Percentiles rank a stretch among this genome's conserved stretches.
These are phyloP conservation scores for Monosporozyma solicola DNA, from an alignment of 805 yeast genomes.

Conservation along the genomic window DNA sequence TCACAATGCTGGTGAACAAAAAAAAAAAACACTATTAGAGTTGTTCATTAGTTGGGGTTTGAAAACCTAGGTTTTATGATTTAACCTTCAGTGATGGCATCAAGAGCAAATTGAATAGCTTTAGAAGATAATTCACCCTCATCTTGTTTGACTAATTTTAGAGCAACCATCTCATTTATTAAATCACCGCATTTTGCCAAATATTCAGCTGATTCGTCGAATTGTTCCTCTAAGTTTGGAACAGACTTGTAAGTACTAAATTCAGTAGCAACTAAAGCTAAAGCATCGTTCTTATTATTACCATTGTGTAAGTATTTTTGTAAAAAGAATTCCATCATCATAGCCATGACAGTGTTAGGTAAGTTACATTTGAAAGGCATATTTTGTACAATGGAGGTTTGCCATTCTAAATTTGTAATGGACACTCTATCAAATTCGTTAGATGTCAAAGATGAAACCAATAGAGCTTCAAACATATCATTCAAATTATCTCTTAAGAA, in stretches of 20 bases:
- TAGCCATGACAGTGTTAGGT: slow-evolving; percentile 53
- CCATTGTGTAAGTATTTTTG: slow-evolving; percentile 30
- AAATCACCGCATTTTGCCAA: slow-evolving; percentile 15
- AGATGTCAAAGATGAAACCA: slow-evolving; percentile 44
- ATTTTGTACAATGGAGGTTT: slow-evolving; percentile 37
- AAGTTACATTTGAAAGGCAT: slow-evolving; percentile 52
- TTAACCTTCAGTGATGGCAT: slow-evolving; percentile 8
- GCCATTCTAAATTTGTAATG: slow-evolving; percentile 44
- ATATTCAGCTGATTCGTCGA: slow-evolving; percentile 15
- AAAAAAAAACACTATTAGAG: background rate
- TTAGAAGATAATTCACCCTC: slow-evolving; percentile 16
- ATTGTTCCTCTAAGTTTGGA: slow-evolving; percentile 24
- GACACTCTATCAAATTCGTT: slow-evolving; percentile 50
- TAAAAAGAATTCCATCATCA: slow-evolving; percentile 30
- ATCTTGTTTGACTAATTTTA: slow-evolving; percentile 14
- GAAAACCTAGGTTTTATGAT: background rate
- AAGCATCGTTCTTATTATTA: slow-evolving; percentile 26
- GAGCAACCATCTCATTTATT: slow-evolving; percentile 11
- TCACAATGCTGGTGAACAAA: background rate
- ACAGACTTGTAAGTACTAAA: slow-evolving; percentile 24
- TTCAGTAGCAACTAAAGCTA: slow-evolving; percentile 21
- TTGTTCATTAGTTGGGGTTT: background rate
- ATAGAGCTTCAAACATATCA: slow-evolving; percentile 45
- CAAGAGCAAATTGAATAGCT: slow-evolving; percentile 18
- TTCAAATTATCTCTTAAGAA: slow-evolving; percentile 42